Percentiles rank a stretch among this genome's conserved stretches.
These are phyloP conservation scores for Vicia sativa DNA, from an alignment of 306 rosid genomes.

Conservation along the genomic window DNA sequence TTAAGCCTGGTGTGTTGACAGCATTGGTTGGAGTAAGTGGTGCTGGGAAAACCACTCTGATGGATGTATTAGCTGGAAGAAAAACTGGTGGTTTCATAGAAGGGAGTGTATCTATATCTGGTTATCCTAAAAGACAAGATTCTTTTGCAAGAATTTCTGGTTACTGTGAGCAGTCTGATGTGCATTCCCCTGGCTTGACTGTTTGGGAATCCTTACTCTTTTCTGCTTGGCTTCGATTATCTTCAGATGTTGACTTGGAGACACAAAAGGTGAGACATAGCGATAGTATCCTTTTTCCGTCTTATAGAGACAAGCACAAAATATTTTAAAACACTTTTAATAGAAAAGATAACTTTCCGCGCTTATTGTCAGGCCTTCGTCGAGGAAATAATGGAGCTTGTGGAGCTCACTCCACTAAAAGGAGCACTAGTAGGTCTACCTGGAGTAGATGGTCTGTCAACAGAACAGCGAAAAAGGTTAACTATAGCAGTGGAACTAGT, in stretches of 20 bases:
- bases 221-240: slow-evolving; percentile 94
- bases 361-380: slow-evolving; percentile 76
- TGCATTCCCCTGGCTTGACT: slow-evolving; percentile 95
- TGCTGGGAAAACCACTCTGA: slow-evolving; percentile 97
- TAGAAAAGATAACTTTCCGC: slow-evolving; percentile 14
- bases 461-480: slow-evolving; percentile 91
- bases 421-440: slow-evolving; percentile 95
- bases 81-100: slow-evolving; percentile 90
- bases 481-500: slow-evolving; percentile 96
- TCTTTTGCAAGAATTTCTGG: slow-evolving; percentile 97
- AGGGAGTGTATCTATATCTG: slow-evolving; percentile 78
- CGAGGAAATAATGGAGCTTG: slow-evolving; percentile 97
- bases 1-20: slow-evolving; percentile 91
- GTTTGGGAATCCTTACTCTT: slow-evolving; percentile 84
- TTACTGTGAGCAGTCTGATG: slow-evolving; percentile 95
- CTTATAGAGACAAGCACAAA: slow-evolving; percentile 25
- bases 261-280: slow-evolving; percentile 62
- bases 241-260: slow-evolving; percentile 77
- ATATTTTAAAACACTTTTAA: slow-evolving; percentile 12
- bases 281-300: slow-evolving; percentile 21
- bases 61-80: slow-evolving; percentile 97
- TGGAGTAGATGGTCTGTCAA: slow-evolving; percentile 89
- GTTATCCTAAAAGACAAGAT: slow-evolving; percentile 88
- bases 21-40: slow-evolving; percentile 98
- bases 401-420: slow-evolving; percentile 80